These are phyloP conservation scores for Musa itinerans DNA, from an alignment of 176 grass and related monocot genomes.

Conservation along the genomic window DNA sequence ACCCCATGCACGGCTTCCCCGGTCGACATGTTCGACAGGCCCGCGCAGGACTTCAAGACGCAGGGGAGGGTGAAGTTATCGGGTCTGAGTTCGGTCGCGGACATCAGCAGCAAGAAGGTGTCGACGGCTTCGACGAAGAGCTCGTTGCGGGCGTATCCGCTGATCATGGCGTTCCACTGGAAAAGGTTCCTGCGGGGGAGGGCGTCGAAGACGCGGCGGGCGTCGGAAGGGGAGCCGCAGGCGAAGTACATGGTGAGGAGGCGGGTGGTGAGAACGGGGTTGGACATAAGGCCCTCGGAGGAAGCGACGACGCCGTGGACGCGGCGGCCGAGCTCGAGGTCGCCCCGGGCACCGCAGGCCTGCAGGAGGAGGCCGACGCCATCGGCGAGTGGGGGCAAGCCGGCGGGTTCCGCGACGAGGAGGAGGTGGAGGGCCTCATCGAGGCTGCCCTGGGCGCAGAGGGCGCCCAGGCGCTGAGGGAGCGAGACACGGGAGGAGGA, in stretches of 20 bases:
- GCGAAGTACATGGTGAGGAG: conserved; percentile 40
- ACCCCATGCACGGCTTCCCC: conserved; percentile 37
- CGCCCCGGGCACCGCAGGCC: conserved; percentile 10
- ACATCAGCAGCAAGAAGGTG: conserved; percentile 27
- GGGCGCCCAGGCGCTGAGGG: not conserved
- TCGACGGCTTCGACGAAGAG: conserved; percentile 25
- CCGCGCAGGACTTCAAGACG: conserved; percentile 38
- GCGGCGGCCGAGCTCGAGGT: conserved; percentile 19
- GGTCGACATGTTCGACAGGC: conserved; percentile 8
- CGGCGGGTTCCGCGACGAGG: not conserved
- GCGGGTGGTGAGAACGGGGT: conserved; percentile 36
- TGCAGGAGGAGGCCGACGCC: conserved; percentile 22
- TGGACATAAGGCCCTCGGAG: conserved; percentile 13
- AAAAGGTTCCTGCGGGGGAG: conserved; percentile 24
- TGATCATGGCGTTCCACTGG: conserved; percentile 54
- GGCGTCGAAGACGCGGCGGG: conserved; percentile 19
- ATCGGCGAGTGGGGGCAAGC: conserved; percentile 2
- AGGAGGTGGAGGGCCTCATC: conserved; percentile 21
- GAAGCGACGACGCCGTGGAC: conserved; percentile 25
- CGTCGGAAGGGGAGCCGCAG: conserved; percentile 21
- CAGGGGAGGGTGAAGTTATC: conserved; percentile 44
- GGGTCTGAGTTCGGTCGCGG: conserved; percentile 10
- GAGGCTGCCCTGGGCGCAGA: conserved; percentile 8
- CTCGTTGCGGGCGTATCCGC: conserved; percentile 24
- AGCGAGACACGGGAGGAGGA: not conserved